Evolutionary conservation across 129 eudicot genomes (phyloP), one percentile per base, ranked within the genome.

Genomic region (Escallonia rubra): DNA sequence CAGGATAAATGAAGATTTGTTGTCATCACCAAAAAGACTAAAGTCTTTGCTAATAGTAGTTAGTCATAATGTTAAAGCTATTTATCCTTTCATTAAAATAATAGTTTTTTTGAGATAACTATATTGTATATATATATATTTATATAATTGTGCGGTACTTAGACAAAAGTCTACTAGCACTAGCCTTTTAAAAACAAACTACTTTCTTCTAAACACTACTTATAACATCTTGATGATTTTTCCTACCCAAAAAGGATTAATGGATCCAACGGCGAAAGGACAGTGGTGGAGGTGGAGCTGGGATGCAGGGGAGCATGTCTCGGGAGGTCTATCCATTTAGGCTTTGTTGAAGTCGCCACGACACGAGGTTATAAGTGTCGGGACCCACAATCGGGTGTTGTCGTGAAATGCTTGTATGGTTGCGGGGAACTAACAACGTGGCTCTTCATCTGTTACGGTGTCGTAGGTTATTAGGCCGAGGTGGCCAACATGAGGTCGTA

Each of bases 281-380:
- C 9, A 0, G 38, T 8, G 49, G 4, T 3, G 70, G 54, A 13
- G n/a, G 41, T 44, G 39, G 54, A 57, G 73, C 3, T 3, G 39
- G 45, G 59, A 38, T 3, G 47, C 8, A 23, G 13, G 41, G 44
- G 13, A 16, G 47, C 11, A 38, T 43, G 34, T 41, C 9, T 56
- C 45, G 46, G 47, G 46, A n/a, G 12, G 14, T 54, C 57, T 58
- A 45, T 57, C 73, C 73, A 41, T 47, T 57, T 45, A 10, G 13
- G 34, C 65, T 40, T 68, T 41, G 72, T 4, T 15, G 13, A 43
- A 16, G 72, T 9, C 72, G 73, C 56, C 62, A 57, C 73, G 8
- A 57, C 34, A 23, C 34, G 34, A 23, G 61, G 71, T 53, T 14
- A 0, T 0, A 12, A 15, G 39, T 51, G 71, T 23, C 1, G 34